Evolutionary conservation across 805 yeast genomes (phyloP).

Genomic region (Zygosaccharomyces gambellarensis): DNA sequence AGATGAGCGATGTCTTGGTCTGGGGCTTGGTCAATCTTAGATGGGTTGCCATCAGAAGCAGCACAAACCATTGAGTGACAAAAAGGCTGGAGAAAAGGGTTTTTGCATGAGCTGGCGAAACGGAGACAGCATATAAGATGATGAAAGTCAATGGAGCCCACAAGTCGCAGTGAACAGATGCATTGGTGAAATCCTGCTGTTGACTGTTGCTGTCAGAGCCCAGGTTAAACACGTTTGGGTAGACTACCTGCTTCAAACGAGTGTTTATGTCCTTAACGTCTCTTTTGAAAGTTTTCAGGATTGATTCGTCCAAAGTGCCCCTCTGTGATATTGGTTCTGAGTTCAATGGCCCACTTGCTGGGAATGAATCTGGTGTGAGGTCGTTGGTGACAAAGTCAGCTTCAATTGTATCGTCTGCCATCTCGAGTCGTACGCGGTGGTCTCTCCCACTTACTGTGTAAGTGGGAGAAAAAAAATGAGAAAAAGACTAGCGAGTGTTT

Average conservation of each 20-base stretch:
- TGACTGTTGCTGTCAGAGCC: neutral
- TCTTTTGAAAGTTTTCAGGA: slow-evolving; percentile 28
- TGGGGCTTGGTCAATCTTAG: slow-evolving; percentile 26
- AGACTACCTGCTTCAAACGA: slow-evolving; percentile 32
- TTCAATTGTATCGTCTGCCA: slow-evolving; percentile 21
- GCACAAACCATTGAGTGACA: slow-evolving; percentile 29
- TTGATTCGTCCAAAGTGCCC: slow-evolving; percentile 35
- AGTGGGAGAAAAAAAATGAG: slow-evolving; percentile 4
- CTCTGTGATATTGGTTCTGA: slow-evolving; percentile 9
- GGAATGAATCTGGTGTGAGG: slow-evolving; percentile 1
- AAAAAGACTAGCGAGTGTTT: neutral
- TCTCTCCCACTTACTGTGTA: too few species aligned
- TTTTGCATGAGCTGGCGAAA: slow-evolving; percentile 27
- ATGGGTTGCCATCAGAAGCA: slow-evolving; percentile 31
- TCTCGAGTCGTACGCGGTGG: neutral
- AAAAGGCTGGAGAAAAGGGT: slow-evolving; percentile 32
- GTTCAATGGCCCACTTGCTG: slow-evolving; percentile 5
- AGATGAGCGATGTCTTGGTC: slow-evolving; percentile 25
- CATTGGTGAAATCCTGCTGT: slow-evolving; percentile 7
- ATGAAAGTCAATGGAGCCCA: slow-evolving; percentile 36
- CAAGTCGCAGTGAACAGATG: slow-evolving; percentile 26
- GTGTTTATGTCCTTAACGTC: slow-evolving; percentile 31
- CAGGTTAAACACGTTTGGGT: slow-evolving; percentile 25
- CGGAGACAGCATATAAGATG: slow-evolving; percentile 29
- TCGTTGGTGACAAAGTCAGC: slow-evolving; percentile 25